A percentile compares a stretch with the other conserved stretches of the same genome.
These are phyloP conservation scores for Lactuca sativa DNA, from an alignment of 129 eudicot genomes.

Conservation along the genomic window DNA sequence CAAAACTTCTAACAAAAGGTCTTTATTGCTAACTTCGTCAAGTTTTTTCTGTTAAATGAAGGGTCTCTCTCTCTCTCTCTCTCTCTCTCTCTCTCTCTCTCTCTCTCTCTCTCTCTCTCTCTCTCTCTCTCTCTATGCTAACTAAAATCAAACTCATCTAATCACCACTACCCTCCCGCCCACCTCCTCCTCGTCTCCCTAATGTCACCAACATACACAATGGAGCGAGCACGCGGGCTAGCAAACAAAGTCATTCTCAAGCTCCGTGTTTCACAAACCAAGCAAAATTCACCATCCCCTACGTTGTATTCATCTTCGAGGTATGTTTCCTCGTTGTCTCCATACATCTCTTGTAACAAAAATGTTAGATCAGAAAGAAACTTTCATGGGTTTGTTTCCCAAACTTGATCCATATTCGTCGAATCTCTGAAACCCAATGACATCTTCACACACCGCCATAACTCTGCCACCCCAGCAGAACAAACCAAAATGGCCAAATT, in stretches of 20 bases:
- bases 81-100: no score
- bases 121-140: no score
- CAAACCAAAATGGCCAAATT: conserved; percentile 74
- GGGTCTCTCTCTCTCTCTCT: no score
- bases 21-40: no score
- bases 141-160: no score
- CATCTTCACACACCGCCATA: conserved; percentile 86
- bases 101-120: no score
- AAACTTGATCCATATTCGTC: conserved; percentile 62
- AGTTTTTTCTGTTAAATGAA: no score
- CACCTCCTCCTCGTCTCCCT: no score
- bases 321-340: conserved; percentile 72
- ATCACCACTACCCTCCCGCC: no score
- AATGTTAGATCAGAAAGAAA: conserved; percentile 17
- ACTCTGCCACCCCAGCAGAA: conserved; percentile 87
- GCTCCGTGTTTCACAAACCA: conserved; percentile 60
- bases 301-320: conserved; percentile 48
- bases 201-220: conserved; percentile 12
- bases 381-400: conserved; percentile 31
- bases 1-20: no score
- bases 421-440: conserved; percentile 85
- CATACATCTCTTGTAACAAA: conserved; percentile 33
- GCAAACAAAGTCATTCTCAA: conserved; percentile 66
- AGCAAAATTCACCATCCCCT: conserved; percentile 42
- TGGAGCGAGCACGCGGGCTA: conserved; percentile 88